phyloP scores from a whole-genome alignment of 2,329 filamentous ascomycete genomes.

The Fusarium clavum region DNA sequence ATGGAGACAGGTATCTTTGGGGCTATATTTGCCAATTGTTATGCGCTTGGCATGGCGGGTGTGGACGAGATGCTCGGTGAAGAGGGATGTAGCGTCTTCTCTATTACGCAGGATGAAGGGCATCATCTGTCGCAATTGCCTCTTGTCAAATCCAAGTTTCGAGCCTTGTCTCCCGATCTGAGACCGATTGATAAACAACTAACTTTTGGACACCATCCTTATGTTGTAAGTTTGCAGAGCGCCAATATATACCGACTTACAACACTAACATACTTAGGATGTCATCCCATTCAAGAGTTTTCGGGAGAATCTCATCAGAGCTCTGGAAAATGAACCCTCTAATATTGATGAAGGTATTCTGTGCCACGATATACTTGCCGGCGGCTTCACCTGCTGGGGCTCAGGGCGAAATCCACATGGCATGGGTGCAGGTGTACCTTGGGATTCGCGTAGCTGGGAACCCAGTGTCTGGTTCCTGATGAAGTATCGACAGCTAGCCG shows the following conservation, averaged over 20 bases:
- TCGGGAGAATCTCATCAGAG: conserved; percentile 47
- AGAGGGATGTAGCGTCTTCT: conserved; percentile 50
- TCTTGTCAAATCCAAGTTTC: conserved; percentile 43
- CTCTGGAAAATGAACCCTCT: conserved; percentile 41
- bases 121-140: conserved; percentile 43
- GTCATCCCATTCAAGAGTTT: conserved; percentile 51
- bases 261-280: conserved; percentile 43
- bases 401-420: conserved; percentile 43
- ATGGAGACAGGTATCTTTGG: conserved; percentile 48
- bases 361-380: conserved; percentile 51
- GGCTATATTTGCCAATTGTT: conserved; percentile 53
- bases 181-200: conserved; percentile 49
- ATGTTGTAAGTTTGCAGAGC: conserved; percentile 41
- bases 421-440: conserved; percentile 55
- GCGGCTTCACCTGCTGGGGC: conserved; percentile 55
- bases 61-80: conserved; percentile 44
- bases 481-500: conserved; percentile 54
- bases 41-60: conserved; percentile 49
- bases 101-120: conserved; percentile 39
- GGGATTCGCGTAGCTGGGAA: conserved; percentile 60
- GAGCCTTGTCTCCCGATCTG: conserved; percentile 45
- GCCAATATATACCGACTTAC: not conserved
- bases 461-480: conserved; percentile 57
- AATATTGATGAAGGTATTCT: conserved; percentile 52
- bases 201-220: conserved; percentile 51